These are phyloP conservation scores for Ampelomyces quisqualis DNA, from an alignment of 2,329 filamentous ascomycete species.

Conservation along the genomic window DNA sequence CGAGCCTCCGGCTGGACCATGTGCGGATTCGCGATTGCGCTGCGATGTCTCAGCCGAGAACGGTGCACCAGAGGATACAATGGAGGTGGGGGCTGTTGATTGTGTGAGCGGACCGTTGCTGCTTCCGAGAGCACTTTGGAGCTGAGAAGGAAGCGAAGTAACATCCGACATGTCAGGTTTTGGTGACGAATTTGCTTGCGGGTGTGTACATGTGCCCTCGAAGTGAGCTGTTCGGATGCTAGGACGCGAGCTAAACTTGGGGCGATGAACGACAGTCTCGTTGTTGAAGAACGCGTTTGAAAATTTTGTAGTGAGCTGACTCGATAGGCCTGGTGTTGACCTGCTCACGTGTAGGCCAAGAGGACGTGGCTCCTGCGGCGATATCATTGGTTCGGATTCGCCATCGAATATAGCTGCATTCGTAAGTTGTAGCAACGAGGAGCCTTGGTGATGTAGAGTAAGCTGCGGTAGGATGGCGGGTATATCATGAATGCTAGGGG, in stretches of 20 bases:
- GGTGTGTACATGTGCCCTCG: constrained; percentile 4
- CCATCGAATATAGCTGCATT: constrained; percentile 36
- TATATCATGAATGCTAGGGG: constrained; percentile 18
- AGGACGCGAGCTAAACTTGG: constrained; percentile 31
- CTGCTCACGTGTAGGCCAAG: constrained; percentile 24
- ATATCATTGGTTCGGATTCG: constrained; percentile 35
- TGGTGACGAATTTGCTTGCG: constrained; percentile 4
- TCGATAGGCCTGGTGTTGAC: constrained; percentile 34
- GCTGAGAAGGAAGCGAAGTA: constrained; percentile 26
- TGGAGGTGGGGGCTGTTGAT: constrained; percentile 40
- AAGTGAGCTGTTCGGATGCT: constrained; percentile 21
- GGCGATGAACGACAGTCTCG: constrained; percentile 36
- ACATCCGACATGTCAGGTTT: constrained; percentile 18
- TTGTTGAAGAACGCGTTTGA: constrained; percentile 32
- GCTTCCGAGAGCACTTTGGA: constrained; percentile 30
- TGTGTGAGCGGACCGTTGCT: constrained; percentile 31
- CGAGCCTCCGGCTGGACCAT: constrained; percentile 15
- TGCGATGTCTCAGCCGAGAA: constrained; percentile 34
- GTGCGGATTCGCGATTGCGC: constrained; percentile 15
- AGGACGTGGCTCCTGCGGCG: constrained; percentile 10
- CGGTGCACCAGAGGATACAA: constrained; percentile 36
- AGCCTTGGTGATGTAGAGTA: constrained; percentile 13
- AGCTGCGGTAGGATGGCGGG: constrained; percentile 11
- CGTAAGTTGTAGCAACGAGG: constrained; percentile 27
- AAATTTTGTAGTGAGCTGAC: constrained; percentile 28